Percentiles rank a stretch among this genome's conserved stretches.
Evolutionary conservation across 108 stramenopile genomes (phyloP).

Genomic region (Nitzschia inconspicua): DNA sequence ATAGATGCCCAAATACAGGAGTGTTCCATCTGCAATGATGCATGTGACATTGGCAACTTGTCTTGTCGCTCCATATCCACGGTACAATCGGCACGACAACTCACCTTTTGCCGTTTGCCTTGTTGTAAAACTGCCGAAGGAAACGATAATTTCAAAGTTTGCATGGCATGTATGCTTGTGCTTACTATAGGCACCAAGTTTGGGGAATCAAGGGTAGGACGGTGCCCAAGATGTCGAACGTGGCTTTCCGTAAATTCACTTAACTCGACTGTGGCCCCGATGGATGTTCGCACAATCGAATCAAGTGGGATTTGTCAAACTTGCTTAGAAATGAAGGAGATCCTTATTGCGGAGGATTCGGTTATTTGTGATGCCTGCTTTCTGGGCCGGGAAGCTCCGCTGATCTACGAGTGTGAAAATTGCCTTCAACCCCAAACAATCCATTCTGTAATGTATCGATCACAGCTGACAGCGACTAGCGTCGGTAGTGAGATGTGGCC

Average conservation of each 20-base stretch:
- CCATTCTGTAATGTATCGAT: constrained; percentile 7
- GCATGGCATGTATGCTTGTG: constrained; percentile 11
- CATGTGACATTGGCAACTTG: background rate
- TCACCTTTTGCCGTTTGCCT: constrained; percentile 4
- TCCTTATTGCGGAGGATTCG: background rate
- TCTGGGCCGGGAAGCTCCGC: background rate
- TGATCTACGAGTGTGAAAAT: constrained; percentile 10
- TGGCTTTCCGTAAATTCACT: constrained; percentile 6
- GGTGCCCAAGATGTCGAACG: constrained; percentile 5
- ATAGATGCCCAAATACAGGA: constrained; percentile 5
- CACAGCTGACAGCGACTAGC: background rate
- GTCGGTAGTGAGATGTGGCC: constrained; percentile 3
- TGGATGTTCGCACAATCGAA: background rate
- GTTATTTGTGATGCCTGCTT: constrained; percentile 13
- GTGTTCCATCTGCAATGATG: constrained; percentile 10
- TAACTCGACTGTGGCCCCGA: background rate
- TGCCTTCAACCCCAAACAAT: background rate
- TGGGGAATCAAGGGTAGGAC: constrained; percentile 4
- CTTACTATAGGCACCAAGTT: background rate
- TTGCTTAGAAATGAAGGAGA: background rate
- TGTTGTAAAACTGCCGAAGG: constrained; percentile 2
- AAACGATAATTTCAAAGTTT: constrained; percentile 6
- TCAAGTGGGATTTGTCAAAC: constrained; percentile 1
- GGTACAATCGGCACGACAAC: background rate
- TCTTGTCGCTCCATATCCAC: background rate